A percentile compares a stretch with the other conserved stretches of the same genome.
phyloP scores from a whole-genome alignment of 1,284 basidiomycete species.

The Mycosarcoma mackinlayi region DNA sequence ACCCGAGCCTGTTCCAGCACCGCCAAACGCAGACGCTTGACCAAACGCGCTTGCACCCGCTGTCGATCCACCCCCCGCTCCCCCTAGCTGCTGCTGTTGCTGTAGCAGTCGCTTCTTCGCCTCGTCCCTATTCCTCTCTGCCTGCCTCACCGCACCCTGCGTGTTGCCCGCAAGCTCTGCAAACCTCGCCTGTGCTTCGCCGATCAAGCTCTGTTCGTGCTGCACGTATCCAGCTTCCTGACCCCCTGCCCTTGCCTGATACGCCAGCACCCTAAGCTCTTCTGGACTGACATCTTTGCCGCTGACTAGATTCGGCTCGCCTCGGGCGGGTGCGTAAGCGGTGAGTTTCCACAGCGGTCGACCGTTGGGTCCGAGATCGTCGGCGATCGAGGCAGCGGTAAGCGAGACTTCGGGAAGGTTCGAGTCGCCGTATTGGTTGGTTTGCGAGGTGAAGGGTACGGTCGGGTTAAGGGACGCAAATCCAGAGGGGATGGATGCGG shows the following conservation, averaged over 20 bases:
- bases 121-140: slow-evolving; percentile 35
- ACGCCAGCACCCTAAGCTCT: slow-evolving; percentile 74
- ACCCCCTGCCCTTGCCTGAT: slow-evolving; percentile 40
- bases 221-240: slow-evolving; percentile 35
- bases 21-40: slow-evolving; percentile 19
- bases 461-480: slow-evolving; percentile 23
- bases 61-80: not conserved
- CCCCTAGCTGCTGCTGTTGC: too few species aligned
- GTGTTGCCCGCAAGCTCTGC: slow-evolving; percentile 11
- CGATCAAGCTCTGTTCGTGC: slow-evolving; percentile 40
- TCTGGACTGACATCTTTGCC: slow-evolving; percentile 82
- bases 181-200: slow-evolving; percentile 30
- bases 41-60: slow-evolving; percentile 25
- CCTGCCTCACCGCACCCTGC: slow-evolving; percentile 21
- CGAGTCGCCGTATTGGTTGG: slow-evolving; percentile 25
- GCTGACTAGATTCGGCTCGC: slow-evolving; percentile 77
- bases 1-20: too few species aligned
- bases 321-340: slow-evolving; percentile 81
- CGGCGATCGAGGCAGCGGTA: slow-evolving; percentile 27
- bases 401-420: slow-evolving; percentile 48
- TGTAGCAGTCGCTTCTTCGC: slow-evolving; percentile 27
- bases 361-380: slow-evolving; percentile 47
- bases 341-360: slow-evolving; percentile 83
- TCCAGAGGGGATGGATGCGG: slow-evolving; percentile 11
- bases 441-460: slow-evolving; percentile 22